These are phyloP conservation scores for Aspergillus aculeatus DNA, from an alignment of 2,329 filamentous ascomycete species.

Conservation along the genomic window DNA sequence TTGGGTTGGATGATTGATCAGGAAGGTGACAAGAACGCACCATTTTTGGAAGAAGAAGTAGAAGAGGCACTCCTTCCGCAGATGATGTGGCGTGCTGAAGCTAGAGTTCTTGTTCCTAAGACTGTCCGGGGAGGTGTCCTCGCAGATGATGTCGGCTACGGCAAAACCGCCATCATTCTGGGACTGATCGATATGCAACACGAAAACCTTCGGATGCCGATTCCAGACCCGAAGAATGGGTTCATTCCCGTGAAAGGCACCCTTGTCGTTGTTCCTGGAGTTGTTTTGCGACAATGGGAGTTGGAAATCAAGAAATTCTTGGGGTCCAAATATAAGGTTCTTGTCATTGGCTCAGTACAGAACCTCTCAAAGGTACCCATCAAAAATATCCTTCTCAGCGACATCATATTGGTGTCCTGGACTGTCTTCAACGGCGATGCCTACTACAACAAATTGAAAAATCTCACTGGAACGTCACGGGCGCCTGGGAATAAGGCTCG, in stretches of 20 bases:
- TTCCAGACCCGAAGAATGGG: slow-evolving; percentile 14
- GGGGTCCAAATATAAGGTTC: slow-evolving; percentile 42
- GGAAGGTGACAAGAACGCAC: slow-evolving; percentile 43
- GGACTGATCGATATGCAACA: slow-evolving; percentile 54
- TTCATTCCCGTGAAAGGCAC: slow-evolving; percentile 55
- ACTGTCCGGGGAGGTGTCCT: slow-evolving; percentile 59
- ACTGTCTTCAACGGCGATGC: slow-evolving; percentile 45
- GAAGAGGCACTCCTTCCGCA: slow-evolving; percentile 55
- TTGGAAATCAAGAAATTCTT: slow-evolving; percentile 55
- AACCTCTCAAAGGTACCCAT: slow-evolving; percentile 47
- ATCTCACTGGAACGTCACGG: slow-evolving; percentile 50
- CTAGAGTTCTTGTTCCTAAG: slow-evolving; percentile 33
- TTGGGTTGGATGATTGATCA: slow-evolving; percentile 61
- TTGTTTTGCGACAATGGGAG: slow-evolving; percentile 59
- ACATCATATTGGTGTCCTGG: slow-evolving; percentile 58
- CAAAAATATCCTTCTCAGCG: slow-evolving; percentile 47
- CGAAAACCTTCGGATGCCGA: slow-evolving; percentile 19
- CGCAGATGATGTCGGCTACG: slow-evolving; percentile 65
- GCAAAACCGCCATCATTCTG: slow-evolving; percentile 63
- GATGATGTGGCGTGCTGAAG: slow-evolving; percentile 60
- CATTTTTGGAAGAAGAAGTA: slow-evolving; percentile 55
- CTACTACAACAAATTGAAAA: slow-evolving; percentile 53
- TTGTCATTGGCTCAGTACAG: slow-evolving; percentile 43
- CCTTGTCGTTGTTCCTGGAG: slow-evolving; percentile 57
- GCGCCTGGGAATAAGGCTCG: slow-evolving; percentile 44